A percentile compares a stretch with the other conserved stretches of the same genome.
Conservation (phyloP, 805 yeast species). For the Barnettozyma pratensis region DNA sequence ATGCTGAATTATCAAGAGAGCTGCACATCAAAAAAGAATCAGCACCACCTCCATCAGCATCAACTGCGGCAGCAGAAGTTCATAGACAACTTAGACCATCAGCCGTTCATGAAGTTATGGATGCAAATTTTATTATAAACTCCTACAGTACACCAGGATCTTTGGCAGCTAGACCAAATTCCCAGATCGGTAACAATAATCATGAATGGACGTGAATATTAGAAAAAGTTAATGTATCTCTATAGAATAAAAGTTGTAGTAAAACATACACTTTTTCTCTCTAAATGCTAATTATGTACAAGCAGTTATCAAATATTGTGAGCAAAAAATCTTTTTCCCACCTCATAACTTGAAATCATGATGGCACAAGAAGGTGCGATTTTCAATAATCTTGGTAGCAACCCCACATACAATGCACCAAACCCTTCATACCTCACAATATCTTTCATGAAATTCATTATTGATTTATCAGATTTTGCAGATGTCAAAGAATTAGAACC, state of each 20-base stretch:
- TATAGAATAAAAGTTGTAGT: too few species aligned
- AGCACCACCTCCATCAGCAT: constrained; percentile 6
- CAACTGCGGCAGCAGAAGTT: constrained; percentile 1
- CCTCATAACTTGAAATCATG: constrained; percentile 93
- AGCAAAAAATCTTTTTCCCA: constrained; percentile 61
- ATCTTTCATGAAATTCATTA: constrained; percentile 59
- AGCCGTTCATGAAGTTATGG: background rate
- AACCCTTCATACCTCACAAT: constrained; percentile 73
- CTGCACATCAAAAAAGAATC: background rate
- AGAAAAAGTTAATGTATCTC: background rate
- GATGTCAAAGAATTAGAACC: constrained; percentile 2
- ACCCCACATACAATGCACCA: constrained; percentile 81
- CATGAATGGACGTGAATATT: constrained; percentile 17
- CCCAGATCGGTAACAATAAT: constrained; percentile 8
- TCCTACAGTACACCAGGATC: constrained; percentile 21
- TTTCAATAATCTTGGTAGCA: constrained; percentile 80
- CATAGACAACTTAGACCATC: background rate
- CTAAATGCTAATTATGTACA: too few species aligned
- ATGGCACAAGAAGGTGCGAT: constrained; percentile 98
- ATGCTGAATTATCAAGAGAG: background rate
- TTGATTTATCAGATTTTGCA: constrained; percentile 36
- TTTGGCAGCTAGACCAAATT: constrained; percentile 13
- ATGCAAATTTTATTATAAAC: constrained; percentile 13
- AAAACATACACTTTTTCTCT: too few species aligned
- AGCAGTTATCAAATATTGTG: background rate